Evolutionary conservation across 2,329 filamentous ascomycete genomes (phyloP).

Genomic region (Xylaria sp.): DNA sequence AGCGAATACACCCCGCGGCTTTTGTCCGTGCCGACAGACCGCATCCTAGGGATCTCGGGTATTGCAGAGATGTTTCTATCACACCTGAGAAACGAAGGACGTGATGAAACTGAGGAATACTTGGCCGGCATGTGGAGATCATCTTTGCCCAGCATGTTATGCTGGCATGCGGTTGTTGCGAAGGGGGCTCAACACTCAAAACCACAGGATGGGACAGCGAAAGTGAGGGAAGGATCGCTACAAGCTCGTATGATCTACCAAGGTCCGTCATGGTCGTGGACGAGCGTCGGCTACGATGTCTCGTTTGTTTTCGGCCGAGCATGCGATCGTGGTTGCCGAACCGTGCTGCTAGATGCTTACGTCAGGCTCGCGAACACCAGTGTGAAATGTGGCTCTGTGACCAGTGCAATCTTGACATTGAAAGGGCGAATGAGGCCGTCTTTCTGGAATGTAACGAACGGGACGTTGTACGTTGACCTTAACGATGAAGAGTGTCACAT

Average conservation of each 20-base stretch:
- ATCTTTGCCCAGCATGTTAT: slow-evolving; percentile 6
- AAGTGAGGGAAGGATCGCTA: background rate
- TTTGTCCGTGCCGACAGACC: slow-evolving; percentile 22
- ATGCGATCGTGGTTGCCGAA: slow-evolving; percentile 12
- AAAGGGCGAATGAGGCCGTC: slow-evolving; percentile 5
- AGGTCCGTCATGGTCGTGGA: slow-evolving; percentile 24
- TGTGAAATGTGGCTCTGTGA: slow-evolving; percentile 14
- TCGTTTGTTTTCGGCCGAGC: slow-evolving; percentile 14
- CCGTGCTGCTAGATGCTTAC: slow-evolving; percentile 11
- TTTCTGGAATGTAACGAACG: slow-evolving; percentile 3
- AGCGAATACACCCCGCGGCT: slow-evolving; percentile 19
- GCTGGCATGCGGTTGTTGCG: slow-evolving; percentile 8
- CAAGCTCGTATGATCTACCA: slow-evolving; percentile 3
- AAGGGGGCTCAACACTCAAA: background rate
- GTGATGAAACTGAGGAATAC: slow-evolving; percentile 20
- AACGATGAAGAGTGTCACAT: background rate
- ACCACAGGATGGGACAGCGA: background rate
- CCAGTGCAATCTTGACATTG: slow-evolving; percentile 5
- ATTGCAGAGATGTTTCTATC: slow-evolving; percentile 16
- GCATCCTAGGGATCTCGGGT: slow-evolving; percentile 17
- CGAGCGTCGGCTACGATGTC: slow-evolving; percentile 3
- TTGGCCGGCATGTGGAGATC: slow-evolving; percentile 20
- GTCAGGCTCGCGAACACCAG: slow-evolving; percentile 1
- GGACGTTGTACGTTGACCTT: background rate
- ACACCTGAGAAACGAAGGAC: slow-evolving; percentile 5